Base-by-base conservation (phyloP, 305 asterid species). In the Nicotiana rustica region DNA sequence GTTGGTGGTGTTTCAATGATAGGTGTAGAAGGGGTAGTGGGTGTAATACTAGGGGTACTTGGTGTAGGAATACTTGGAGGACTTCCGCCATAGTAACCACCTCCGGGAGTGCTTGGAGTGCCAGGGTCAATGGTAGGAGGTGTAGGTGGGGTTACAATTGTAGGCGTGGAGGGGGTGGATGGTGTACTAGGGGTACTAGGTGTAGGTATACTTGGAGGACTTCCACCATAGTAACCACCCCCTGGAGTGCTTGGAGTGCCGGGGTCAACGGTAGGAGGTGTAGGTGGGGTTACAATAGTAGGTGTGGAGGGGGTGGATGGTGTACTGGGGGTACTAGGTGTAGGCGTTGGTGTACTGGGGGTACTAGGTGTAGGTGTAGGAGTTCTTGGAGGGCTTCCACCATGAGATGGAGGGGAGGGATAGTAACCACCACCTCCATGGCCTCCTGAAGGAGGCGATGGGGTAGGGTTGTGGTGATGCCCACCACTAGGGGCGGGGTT, bases 401-500 rank as follows among this genome's bases (percentile, higher is more conserved):
- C 61, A 18, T 91, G 44, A 75, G 83, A 52, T 59, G 93, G 91
- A 57, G 95, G 90, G 25, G 89, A 6, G 73, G 85, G 78, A 79
- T 81, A 55, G 25, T 85, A 85, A 8, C 92, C 92, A 61, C 91
- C 89, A 13, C 91, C 89, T 14, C 92, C 88, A 0, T 89, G 85
- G 7, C 84, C 83, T n/a, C 81, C 85, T 12, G 89, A 86, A 31
- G 92, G 78, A 67, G 66, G 81, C 57, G 68, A 65, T 49, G 71
- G 86, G 86, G 86, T 87, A 89, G 83, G 79, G 9, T 73, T 49
- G 29, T 75, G 79, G 44, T 86, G 89, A 82, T 84, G 86, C 3
- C 94, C 89, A 17, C 92, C 88, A 47, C 90, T 91, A 7, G 95
- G 95, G 36, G 79, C 83, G 6, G 95, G 93, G 85, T 36, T 86